Conservation (phyloP, 2,329 filamentous ascomycete species). For the Diaporthe sp. region DNA sequence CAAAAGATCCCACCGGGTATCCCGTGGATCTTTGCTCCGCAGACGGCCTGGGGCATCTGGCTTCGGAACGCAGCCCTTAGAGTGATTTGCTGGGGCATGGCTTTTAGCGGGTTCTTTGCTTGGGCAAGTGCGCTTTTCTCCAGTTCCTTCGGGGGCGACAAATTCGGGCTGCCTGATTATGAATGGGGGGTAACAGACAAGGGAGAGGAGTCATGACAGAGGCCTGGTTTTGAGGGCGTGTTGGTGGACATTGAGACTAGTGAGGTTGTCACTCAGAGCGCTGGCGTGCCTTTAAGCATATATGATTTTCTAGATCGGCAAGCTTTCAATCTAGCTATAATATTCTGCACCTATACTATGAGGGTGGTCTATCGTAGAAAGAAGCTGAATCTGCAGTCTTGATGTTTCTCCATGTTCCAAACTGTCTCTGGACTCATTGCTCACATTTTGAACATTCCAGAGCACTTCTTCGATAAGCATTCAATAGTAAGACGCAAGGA, state of each 20-base stretch:
- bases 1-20: conserved; percentile 51
- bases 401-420: too few relatives aligned
- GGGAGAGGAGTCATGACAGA: neutral
- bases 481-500: too few relatives aligned
- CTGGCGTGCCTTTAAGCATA: too few relatives aligned
- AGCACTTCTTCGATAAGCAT: too few relatives aligned
- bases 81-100: conserved; percentile 54
- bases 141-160: conserved; percentile 50
- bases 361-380: too few relatives aligned
- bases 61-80: conserved; percentile 58
- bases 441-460: too few relatives aligned
- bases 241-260: neutral
- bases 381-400: too few relatives aligned
- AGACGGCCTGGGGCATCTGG: conserved; percentile 60
- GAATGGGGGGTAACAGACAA: conserved; percentile 40
- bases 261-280: neutral
- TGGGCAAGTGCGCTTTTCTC: conserved; percentile 50
- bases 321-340: too few relatives aligned
- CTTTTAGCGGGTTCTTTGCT: conserved; percentile 44
- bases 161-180: conserved; percentile 55
- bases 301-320: too few relatives aligned
- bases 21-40: conserved; percentile 55
- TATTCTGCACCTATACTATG: too few relatives aligned
- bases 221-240: neutral
- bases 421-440: too few relatives aligned